Evolutionary conservation across 108 stramenopile species (phyloP).

Genomic region (Seminavis robusta): DNA sequence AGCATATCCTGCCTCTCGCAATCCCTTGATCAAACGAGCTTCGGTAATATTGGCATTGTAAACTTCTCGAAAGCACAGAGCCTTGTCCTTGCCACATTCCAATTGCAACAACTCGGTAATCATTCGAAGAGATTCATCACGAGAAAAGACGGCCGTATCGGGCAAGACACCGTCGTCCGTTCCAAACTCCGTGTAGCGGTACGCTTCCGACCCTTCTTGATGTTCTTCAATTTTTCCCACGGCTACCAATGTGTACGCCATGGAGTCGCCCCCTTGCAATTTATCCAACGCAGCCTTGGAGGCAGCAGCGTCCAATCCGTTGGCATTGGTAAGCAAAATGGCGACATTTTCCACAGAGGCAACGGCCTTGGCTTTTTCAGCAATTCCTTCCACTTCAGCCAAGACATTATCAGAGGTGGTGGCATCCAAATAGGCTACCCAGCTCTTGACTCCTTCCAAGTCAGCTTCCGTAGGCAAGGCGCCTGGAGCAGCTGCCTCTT

Average conservation of each 20-base stretch:
- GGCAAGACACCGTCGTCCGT: conserved; percentile 30
- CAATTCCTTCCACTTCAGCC: conserved; percentile 29
- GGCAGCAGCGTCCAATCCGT: conserved; percentile 24
- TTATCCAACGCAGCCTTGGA: conserved; percentile 29
- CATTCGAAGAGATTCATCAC: conserved; percentile 74
- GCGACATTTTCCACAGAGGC: conserved; percentile 63
- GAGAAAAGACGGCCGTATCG: conserved; percentile 46
- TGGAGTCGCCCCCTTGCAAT: conserved; percentile 31
- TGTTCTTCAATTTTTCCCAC: conserved; percentile 63
- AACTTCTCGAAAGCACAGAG: conserved; percentile 36
- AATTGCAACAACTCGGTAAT: conserved; percentile 75
- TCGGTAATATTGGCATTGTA: conserved; percentile 46
- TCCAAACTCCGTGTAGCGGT: conserved; percentile 40
- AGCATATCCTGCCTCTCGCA: conserved; percentile 73
- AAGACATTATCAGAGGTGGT: conserved; percentile 20
- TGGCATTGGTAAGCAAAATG: conserved; percentile 61
- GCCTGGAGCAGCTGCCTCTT: conserved; percentile 17
- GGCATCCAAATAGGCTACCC: conserved; percentile 57
- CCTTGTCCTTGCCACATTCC: conserved; percentile 50
- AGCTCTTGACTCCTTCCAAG: conserved; percentile 57
- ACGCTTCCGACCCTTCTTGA: conserved; percentile 61
- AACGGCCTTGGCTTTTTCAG: conserved; percentile 35
- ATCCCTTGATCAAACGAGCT: conserved; percentile 60
- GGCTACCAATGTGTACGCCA: conserved; percentile 66
- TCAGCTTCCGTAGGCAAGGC: conserved; percentile 49